phyloP scores from a whole-genome alignment of 768 basidiomycete genomes.

The Coprinopsis marcescibilis region DNA sequence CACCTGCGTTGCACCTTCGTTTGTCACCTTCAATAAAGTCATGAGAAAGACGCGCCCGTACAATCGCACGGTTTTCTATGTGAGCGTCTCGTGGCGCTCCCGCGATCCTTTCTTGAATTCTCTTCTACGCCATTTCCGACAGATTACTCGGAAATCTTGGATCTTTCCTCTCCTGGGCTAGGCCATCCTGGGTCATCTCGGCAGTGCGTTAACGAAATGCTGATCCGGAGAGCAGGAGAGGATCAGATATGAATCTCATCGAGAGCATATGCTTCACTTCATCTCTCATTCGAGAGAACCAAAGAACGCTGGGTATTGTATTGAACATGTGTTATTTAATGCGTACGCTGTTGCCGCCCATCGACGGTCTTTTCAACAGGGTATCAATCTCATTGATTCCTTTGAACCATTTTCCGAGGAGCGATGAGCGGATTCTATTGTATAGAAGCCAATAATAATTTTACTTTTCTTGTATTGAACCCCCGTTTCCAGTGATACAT shows the following conservation, averaged over 20 bases:
- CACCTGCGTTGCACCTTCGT: neutral
- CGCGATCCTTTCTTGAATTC: neutral
- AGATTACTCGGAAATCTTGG: neutral
- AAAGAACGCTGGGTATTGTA: neutral
- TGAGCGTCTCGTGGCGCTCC: slow-evolving; percentile 2
- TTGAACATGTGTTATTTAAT: neutral
- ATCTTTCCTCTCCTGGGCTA: neutral
- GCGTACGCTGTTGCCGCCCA: neutral
- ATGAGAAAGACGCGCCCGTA: neutral
- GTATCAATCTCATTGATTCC: too few species aligned
- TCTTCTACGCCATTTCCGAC: neutral
- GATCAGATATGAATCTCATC: neutral
- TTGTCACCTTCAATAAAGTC: neutral
- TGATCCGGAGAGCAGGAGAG: slow-evolving; percentile 2
- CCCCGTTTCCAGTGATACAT: too few species aligned
- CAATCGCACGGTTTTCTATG: too few species aligned
- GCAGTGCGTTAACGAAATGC: neutral
- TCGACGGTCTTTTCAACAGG: neutral
- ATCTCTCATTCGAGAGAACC: neutral
- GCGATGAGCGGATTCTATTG: too few species aligned
- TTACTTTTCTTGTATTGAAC: too few species aligned
- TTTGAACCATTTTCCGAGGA: too few species aligned
- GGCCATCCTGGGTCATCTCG: neutral
- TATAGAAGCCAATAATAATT: too few species aligned
- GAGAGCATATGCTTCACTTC: neutral